Base-by-base conservation (phyloP, 768 basidiomycete species). In the Leccinum broughii region DNA sequence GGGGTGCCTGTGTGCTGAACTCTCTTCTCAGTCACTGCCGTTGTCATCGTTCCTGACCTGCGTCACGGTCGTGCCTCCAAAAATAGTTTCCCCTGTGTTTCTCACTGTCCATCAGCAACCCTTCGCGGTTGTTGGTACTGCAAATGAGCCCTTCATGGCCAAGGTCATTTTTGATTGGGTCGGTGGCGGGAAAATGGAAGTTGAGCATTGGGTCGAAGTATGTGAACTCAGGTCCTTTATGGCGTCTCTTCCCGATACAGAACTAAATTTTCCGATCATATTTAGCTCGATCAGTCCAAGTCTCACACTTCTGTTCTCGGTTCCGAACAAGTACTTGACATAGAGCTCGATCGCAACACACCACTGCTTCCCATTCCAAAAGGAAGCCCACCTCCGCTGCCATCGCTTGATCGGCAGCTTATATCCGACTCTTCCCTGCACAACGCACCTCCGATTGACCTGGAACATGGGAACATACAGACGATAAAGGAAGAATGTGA, bases 141-240 rank as follows among this genome's bases (percentile, higher is more conserved):
- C 81, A 17, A 76, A 80, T 58, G 74, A 71, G 54, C 78, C 82
- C 0, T 82, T 82, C 58, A 74, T 82, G 51, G 81, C 81, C 4
- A 71, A 73, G 22, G 65, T 82, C 20, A 68, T 69, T 1, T 70
- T 82, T 35, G 65, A 70, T 39, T 82, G 79, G 80, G 74, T 67
- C 26, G 79, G 78, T 14, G 67, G 69, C 22, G 75, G 75, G 54
- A 84, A 80, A 62, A 75, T 76, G 61, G 77, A 77, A 51, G 70
- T 83, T 17, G 81, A 83, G 9, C 82, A 83, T 55, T 84, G 82
- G 82, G 75, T 83, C 7, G 80, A 83, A 65, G 83, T 81, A 64
- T 58, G 76, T 70, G 24, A 52, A 37, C 14, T 24, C 26, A 17
- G 50, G 55, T 34, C 37, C 20, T 20, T 35, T 13, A 39, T 55